Evolutionary conservation across 2,329 filamentous ascomycete genomes (phyloP).

Genomic region (Pseudogymnoascus sp.): DNA sequence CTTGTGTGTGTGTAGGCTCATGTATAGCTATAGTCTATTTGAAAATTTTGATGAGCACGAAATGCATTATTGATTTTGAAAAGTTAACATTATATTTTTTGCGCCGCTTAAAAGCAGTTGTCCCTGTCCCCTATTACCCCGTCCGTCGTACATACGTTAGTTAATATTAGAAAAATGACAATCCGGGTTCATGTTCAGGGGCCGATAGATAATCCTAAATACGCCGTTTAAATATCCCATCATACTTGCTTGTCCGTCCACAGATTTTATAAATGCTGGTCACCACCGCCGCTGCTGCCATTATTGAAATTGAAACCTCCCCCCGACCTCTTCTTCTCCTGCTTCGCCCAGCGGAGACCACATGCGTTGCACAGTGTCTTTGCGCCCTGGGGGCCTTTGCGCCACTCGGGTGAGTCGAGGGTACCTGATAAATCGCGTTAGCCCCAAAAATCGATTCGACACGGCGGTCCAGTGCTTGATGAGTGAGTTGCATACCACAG

Average conservation of each 20-base stretch:
- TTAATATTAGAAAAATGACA: constrained; percentile 5
- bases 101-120: background rate
- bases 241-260: too few species aligned
- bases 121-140: background rate
- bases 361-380: constrained; percentile 96
- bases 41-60: background rate
- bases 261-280: background rate
- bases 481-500: constrained; percentile 65
- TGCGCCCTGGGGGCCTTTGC: constrained; percentile 84
- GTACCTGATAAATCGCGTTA: constrained; percentile 45
- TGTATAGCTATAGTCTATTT: constrained; percentile 2
- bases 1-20: background rate
- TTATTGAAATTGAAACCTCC: background rate
- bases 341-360: constrained; percentile 68
- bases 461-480: background rate
- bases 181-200: background rate
- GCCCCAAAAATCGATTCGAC: background rate
- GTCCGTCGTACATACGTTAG: background rate
- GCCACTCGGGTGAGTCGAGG: constrained; percentile 89
- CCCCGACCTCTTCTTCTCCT: constrained; percentile 60
- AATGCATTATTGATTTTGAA: background rate
- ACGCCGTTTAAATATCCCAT: background rate
- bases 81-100: background rate
- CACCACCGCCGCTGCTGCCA: background rate
- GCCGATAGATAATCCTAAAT: background rate